phyloP scores from a whole-genome alignment of 495 filamentous ascomycete genomes.

The Trichoderma reesei region DNA sequence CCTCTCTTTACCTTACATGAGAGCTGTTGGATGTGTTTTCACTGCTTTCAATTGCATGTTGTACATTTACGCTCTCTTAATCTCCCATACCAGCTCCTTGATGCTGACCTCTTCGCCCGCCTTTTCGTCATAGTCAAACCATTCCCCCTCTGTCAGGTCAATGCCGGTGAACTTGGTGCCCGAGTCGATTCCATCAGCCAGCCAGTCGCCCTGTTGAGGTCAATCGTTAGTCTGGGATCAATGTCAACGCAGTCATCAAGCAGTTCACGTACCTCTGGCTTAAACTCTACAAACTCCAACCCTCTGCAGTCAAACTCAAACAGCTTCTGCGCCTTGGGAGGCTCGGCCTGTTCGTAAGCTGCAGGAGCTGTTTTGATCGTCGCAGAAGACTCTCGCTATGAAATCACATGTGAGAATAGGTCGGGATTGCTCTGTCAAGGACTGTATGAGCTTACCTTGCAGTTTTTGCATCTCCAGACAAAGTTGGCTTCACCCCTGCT shows the following conservation, averaged over 20 bases:
- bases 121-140: slow-evolving; percentile 52
- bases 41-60: not conserved
- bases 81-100: slow-evolving; percentile 83
- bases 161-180: slow-evolving; percentile 67
- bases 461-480: slow-evolving; percentile 94
- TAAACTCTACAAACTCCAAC: slow-evolving; percentile 84
- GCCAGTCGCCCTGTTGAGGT: slow-evolving; percentile 65
- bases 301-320: slow-evolving; percentile 89
- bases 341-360: slow-evolving; percentile 56
- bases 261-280: slow-evolving; percentile 55
- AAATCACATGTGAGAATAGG: not conserved
- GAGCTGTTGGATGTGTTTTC: not conserved
- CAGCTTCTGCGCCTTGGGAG: slow-evolving; percentile 64
- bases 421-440: not conserved
- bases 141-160: slow-evolving; percentile 78
- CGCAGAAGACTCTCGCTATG: slow-evolving; percentile 48
- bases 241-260: not conserved
- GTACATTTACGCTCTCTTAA: slow-evolving; percentile 49
- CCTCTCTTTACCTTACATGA: not conserved
- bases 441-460: slow-evolving; percentile 45
- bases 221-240: not conserved
- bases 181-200: slow-evolving; percentile 71
- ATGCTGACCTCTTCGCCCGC: slow-evolving; percentile 54
- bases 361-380: slow-evolving; percentile 62
- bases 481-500: slow-evolving; percentile 95